Percentiles rank a stretch among this genome's conserved stretches.
Evolutionary conservation across 2,329 filamentous ascomycete genomes (phyloP).

Genomic region (Claviceps sp.): DNA sequence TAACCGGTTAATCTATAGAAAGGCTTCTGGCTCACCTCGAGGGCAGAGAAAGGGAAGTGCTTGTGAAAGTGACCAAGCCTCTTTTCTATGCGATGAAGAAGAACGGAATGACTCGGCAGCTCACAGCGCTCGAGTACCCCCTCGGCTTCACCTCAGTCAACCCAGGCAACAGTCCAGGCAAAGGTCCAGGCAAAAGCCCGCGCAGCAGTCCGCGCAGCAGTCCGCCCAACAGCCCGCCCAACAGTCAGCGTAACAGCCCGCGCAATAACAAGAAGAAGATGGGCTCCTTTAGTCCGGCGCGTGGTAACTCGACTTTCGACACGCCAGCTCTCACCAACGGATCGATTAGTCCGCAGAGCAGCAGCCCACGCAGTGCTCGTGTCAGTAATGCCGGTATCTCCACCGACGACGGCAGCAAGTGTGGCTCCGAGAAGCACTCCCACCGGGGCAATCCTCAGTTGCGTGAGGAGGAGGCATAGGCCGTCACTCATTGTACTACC

Average conservation of each 20-base stretch:
- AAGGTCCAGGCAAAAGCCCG: background rate
- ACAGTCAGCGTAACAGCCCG: background rate
- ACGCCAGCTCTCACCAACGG: constrained; percentile 57
- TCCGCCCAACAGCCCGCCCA: background rate
- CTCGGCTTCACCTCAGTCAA: constrained; percentile 14
- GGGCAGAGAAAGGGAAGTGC: constrained; percentile 41
- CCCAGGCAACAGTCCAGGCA: background rate
- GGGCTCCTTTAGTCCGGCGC: constrained; percentile 27
- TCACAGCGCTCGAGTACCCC: constrained; percentile 22
- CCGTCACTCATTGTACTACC: background rate
- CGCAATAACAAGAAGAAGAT: constrained; percentile 6
- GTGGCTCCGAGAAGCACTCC: constrained; percentile 8
- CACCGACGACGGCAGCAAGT: constrained; percentile 16
- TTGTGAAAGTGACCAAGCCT: constrained; percentile 51
- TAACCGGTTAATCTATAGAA: constrained; percentile 38
- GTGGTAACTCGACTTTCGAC: constrained; percentile 40
- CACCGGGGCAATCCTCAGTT: constrained; percentile 12
- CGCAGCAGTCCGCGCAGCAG: background rate
- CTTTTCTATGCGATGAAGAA: constrained; percentile 50
- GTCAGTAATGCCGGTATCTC: constrained; percentile 36
- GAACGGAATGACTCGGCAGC: constrained; percentile 50
- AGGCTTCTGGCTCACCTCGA: constrained; percentile 58
- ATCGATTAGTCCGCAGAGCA: constrained; percentile 56
- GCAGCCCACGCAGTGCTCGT: constrained; percentile 49
- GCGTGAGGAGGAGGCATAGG: constrained; percentile 18